Conservation (phyloP, 2,329 filamentous ascomycete genomes). For the Aspergillus puulaauensis region DNA sequence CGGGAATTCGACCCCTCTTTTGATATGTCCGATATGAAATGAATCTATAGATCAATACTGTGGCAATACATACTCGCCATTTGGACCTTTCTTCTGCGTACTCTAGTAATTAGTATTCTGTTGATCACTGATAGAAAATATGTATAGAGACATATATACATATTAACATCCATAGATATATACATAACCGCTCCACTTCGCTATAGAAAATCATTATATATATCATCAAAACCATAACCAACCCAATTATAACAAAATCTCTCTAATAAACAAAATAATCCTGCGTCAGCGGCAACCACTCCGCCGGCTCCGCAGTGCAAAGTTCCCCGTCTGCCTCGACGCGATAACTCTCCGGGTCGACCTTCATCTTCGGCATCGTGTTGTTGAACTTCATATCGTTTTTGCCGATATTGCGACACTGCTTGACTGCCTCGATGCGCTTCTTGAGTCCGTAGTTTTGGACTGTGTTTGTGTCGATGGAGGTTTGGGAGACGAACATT, state of each 20-base stretch:
- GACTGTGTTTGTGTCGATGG: slow-evolving; percentile 66
- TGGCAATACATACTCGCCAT: no score
- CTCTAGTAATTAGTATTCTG: no score
- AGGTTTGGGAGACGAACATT: slow-evolving; percentile 77
- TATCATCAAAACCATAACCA: not conserved
- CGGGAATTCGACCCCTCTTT: no score
- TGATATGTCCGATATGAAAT: no score
- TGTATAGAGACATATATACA: not conserved
- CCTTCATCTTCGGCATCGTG: slow-evolving; percentile 78
- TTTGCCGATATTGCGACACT: slow-evolving; percentile 75
- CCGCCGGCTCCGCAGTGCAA: slow-evolving; percentile 71
- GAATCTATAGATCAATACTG: no score
- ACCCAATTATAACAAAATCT: not conserved
- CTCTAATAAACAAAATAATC: slow-evolving; percentile 27
- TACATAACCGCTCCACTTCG: not conserved
- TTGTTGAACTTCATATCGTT: slow-evolving; percentile 89
- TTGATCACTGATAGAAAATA: no score
- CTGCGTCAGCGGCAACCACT: slow-evolving; percentile 72
- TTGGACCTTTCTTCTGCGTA: no score
- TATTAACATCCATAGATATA: not conserved
- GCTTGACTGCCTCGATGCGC: slow-evolving; percentile 74
- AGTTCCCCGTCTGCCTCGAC: slow-evolving; percentile 80
- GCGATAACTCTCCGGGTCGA: slow-evolving; percentile 85
- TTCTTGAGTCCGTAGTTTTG: slow-evolving; percentile 74
- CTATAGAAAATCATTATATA: not conserved